These are phyloP conservation scores for Paramecium caudatum DNA, from an alignment of 73 alveolate species.

Conservation along the genomic window DNA sequence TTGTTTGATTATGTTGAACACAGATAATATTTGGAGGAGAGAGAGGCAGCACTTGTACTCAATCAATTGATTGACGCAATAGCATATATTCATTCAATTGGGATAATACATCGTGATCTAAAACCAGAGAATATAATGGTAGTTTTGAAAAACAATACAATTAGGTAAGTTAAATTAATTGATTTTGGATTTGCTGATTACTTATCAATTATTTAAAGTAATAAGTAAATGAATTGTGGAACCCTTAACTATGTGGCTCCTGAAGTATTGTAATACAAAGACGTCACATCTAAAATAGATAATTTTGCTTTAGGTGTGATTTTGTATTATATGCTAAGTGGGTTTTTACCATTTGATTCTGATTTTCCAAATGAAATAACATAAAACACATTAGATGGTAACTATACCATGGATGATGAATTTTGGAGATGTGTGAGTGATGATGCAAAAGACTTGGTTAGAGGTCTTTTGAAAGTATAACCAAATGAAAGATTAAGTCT, in stretches of 20 bases:
- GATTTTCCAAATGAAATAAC: neutral
- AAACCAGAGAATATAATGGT: conserved; percentile 82
- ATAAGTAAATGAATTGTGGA: conserved; percentile 50
- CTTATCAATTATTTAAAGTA: neutral
- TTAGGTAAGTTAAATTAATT: conserved; percentile 26
- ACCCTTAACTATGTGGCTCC: conserved; percentile 79
- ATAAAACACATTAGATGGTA: conserved; percentile 17
- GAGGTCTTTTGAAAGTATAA: neutral
- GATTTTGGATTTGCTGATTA: conserved; percentile 63
- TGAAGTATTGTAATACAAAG: conserved; percentile 31
- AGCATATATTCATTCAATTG: conserved; percentile 76
- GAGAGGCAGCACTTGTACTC: conserved; percentile 70
- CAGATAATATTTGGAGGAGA: conserved; percentile 18
- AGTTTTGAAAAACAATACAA: neutral
- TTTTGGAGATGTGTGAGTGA: conserved; percentile 53
- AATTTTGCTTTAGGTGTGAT: conserved; percentile 49
- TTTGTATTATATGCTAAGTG: conserved; percentile 65
- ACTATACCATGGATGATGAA: conserved; percentile 2
- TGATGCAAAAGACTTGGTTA: conserved; percentile 44
- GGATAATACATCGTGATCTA: conserved; percentile 84
- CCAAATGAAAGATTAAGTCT: neutral
- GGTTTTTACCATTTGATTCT: conserved; percentile 55
- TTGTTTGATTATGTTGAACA: conserved; percentile 37
- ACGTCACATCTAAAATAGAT: neutral
- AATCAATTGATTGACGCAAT: conserved; percentile 79